A percentile compares a stretch with the other conserved stretches of the same genome.
Evolutionary conservation across 495 filamentous ascomycete genomes (phyloP).

Genomic region (Aspergillus saccharolyticus): DNA sequence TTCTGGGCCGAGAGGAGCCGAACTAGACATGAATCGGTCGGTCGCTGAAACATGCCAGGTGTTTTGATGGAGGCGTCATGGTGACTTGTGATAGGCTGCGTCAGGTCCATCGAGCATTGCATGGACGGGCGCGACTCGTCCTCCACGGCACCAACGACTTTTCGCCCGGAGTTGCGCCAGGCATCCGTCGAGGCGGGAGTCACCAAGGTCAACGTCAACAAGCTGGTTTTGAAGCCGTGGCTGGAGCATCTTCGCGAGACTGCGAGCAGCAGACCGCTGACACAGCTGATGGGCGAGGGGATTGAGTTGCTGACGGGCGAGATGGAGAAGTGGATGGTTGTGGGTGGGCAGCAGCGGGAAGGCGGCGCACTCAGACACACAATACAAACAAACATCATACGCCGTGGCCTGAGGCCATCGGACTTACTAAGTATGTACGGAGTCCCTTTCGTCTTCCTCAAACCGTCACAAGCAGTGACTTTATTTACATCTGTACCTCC

Average conservation of each 20-base stretch:
- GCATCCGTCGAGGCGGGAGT: slow-evolving; percentile 58
- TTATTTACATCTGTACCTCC: not conserved
- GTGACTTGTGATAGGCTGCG: slow-evolving; percentile 8
- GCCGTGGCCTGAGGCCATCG: no score
- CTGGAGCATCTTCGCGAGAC: slow-evolving; percentile 53
- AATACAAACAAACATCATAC: no score
- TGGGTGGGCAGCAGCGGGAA: slow-evolving; percentile 60
- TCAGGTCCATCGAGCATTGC: slow-evolving; percentile 15
- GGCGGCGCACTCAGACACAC: no score
- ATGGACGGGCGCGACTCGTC: slow-evolving; percentile 56
- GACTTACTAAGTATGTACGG: no score
- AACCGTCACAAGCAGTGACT: no score
- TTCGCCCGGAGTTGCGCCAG: slow-evolving; percentile 49
- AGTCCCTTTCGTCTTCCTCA: no score
- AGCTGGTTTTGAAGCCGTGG: slow-evolving; percentile 61
- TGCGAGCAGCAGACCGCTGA: slow-evolving; percentile 57
- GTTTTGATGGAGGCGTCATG: not conserved
- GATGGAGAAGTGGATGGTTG: slow-evolving; percentile 63
- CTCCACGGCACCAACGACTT: slow-evolving; percentile 70
- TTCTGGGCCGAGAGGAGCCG: slow-evolving; percentile 60
- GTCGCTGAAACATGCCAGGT: no score
- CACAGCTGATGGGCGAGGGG: slow-evolving; percentile 59
- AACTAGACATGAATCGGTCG: slow-evolving; percentile 55
- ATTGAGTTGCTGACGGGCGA: slow-evolving; percentile 57
- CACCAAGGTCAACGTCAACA: slow-evolving; percentile 69